Percentiles rank a stretch among this genome's conserved stretches.
Evolutionary conservation across 2,329 filamentous ascomycete species (phyloP).

Genomic region (Helotiales sp.): DNA sequence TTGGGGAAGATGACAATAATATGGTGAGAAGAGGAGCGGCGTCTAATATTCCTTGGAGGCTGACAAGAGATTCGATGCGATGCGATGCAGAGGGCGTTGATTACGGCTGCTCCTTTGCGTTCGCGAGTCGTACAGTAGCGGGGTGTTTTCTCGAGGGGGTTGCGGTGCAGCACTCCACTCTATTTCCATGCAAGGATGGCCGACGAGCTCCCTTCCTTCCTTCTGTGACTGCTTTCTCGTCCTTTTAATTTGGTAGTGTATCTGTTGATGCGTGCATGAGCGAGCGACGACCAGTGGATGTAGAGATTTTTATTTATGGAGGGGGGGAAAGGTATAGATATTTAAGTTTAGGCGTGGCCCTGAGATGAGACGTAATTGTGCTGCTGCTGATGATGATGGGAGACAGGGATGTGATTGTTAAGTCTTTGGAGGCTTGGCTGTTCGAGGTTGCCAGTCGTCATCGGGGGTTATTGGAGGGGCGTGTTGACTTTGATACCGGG

Average conservation of each 20-base stretch:
- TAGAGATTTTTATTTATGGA: background rate
- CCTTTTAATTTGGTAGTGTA: background rate
- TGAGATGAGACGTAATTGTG: background rate
- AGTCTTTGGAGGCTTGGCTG: background rate
- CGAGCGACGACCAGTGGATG: background rate
- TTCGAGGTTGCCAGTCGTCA: background rate
- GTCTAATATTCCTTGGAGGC: slow-evolving; percentile 10
- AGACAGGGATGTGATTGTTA: background rate
- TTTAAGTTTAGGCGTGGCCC: background rate
- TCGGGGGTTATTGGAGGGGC: background rate
- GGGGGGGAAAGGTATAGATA: background rate
- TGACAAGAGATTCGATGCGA: background rate
- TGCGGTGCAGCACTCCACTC: background rate
- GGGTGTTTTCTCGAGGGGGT: slow-evolving; percentile 10
- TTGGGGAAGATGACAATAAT: no score
- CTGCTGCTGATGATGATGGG: background rate
- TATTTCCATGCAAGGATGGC: background rate
- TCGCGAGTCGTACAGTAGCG: background rate
- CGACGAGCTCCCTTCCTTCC: background rate
- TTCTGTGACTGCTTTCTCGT: background rate
- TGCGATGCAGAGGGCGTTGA: no score
- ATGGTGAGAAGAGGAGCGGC: no score
- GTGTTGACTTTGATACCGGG: background rate
- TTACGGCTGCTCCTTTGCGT: background rate
- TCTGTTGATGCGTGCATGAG: background rate